A percentile compares a stretch with the other conserved stretches of the same genome.
Evolutionary conservation across 768 basidiomycete genomes (phyloP).

Genomic region (Suillus tomentosus): DNA sequence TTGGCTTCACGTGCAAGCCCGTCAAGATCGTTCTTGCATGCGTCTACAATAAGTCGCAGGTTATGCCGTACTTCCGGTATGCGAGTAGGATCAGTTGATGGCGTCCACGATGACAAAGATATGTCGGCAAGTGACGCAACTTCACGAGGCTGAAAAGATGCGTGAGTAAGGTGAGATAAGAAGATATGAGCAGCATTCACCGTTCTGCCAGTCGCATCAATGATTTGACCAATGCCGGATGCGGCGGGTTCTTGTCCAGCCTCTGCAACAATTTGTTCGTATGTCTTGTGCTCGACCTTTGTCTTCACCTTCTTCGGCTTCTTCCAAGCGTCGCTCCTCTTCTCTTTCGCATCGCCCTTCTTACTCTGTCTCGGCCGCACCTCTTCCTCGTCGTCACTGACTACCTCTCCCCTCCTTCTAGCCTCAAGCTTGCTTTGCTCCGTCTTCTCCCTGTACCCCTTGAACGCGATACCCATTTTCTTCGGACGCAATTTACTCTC

Average conservation of each 20-base stretch:
- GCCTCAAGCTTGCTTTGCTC: conserved; percentile 84
- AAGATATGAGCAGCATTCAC: conserved; percentile 46
- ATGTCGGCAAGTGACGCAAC: conserved; percentile 83
- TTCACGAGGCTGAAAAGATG: conserved; percentile 68
- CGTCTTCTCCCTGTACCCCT: conserved; percentile 87
- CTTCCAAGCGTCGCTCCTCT: conserved; percentile 83
- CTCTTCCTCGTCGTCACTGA: conserved; percentile 70
- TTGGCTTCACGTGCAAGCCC: conserved; percentile 90
- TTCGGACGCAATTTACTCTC: conserved; percentile 84
- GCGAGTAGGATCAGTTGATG: conserved; percentile 81
- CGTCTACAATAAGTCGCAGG: conserved; percentile 80
- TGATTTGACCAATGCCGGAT: conserved; percentile 78
- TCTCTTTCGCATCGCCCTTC: conserved; percentile 52
- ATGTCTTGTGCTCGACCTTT: conserved; percentile 92
- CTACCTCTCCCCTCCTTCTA: conserved; percentile 65
- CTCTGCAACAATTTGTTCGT: conserved; percentile 93
- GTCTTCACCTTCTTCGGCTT: conserved; percentile 81
- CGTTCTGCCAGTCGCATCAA: conserved; percentile 92
- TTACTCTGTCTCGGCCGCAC: conserved; percentile 16
- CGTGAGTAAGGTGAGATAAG: conserved; percentile 10
- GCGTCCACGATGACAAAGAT: conserved; percentile 78
- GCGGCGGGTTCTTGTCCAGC: conserved; percentile 61
- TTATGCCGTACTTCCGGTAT: conserved; percentile 99
- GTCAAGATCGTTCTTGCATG: conserved; percentile 82
- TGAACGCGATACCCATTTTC: conserved; percentile 85